These are phyloP conservation scores for Powellomyces hirtus DNA, from an alignment of 192 early-diverging fungal species.

Conservation along the genomic window DNA sequence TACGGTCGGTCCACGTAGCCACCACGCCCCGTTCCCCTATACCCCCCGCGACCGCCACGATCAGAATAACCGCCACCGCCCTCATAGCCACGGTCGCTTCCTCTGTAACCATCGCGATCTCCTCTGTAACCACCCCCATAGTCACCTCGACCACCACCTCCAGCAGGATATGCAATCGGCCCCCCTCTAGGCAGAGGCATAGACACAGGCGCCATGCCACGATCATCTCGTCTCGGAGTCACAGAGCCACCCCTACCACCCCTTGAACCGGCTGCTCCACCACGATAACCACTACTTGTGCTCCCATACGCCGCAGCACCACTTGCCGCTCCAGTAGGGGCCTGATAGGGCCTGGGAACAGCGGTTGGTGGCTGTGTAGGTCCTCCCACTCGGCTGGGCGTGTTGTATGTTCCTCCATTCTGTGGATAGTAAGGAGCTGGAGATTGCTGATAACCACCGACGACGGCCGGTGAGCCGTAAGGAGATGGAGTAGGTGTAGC, in stretches of 20 bases:
- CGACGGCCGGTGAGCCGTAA: too few species aligned
- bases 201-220: too few species aligned
- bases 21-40: slow-evolving; percentile 6
- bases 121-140: slow-evolving; percentile 5
- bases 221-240: neutral
- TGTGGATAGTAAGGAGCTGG: too few species aligned
- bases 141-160: neutral
- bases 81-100: slow-evolving; percentile 7
- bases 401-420: too few species aligned
- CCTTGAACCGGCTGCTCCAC: slow-evolving; percentile 7
- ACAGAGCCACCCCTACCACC: neutral
- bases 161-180: too few species aligned
- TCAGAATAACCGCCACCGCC: slow-evolving; percentile 7
- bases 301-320: too few species aligned
- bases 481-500: neutral
- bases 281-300: neutral
- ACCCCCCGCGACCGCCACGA: neutral
- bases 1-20: slow-evolving; percentile 4
- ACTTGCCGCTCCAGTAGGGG: too few species aligned
- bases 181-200: too few species aligned
- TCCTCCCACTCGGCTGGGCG: too few species aligned
- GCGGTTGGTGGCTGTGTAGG: too few species aligned
- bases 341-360: too few species aligned
- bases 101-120: slow-evolving; percentile 1
- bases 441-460: too few species aligned